phyloP scores from a whole-genome alignment of 345 rosid genomes.

The Kandelia obovata region DNA sequence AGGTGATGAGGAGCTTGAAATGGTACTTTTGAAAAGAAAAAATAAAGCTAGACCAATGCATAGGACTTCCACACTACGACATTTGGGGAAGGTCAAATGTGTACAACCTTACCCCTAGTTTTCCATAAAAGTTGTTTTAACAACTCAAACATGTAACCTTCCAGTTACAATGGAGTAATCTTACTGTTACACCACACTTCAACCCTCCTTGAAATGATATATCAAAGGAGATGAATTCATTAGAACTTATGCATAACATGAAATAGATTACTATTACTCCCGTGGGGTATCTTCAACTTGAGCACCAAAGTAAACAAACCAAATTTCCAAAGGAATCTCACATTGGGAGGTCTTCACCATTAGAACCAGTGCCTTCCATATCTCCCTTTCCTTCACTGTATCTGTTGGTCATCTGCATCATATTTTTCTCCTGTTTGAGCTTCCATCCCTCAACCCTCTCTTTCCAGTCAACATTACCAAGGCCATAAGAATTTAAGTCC shows the following conservation, averaged over 20 bases:
- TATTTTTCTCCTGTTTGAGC: constrained; percentile 91
- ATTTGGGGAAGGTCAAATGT: too few species aligned
- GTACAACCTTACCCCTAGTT: too few species aligned
- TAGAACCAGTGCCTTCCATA: constrained; percentile 94
- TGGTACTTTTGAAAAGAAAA: too few species aligned
- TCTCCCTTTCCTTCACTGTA: constrained; percentile 87
- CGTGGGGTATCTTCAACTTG: not conserved
- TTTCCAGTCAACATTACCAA: constrained; percentile 98
- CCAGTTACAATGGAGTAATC: too few species aligned
- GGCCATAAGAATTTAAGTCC: constrained; percentile 97
- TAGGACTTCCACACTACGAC: too few species aligned
- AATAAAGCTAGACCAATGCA: too few species aligned
- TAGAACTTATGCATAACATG: not conserved
- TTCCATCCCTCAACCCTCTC: constrained; percentile 99
- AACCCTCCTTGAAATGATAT: too few species aligned
- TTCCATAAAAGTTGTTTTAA: too few species aligned
- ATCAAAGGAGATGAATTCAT: too few species aligned
- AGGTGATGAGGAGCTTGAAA: too few species aligned
- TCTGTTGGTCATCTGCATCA: constrained; percentile 63
- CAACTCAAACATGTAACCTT: too few species aligned
- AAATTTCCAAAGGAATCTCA: constrained; percentile 31
- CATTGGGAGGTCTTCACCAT: constrained; percentile 98
- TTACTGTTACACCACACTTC: too few species aligned
- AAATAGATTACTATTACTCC: not conserved
- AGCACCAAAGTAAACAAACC: constrained; percentile 4